Conservation (phyloP, 2,329 filamentous ascomycete genomes). For the Elsinoe arachidis region DNA sequence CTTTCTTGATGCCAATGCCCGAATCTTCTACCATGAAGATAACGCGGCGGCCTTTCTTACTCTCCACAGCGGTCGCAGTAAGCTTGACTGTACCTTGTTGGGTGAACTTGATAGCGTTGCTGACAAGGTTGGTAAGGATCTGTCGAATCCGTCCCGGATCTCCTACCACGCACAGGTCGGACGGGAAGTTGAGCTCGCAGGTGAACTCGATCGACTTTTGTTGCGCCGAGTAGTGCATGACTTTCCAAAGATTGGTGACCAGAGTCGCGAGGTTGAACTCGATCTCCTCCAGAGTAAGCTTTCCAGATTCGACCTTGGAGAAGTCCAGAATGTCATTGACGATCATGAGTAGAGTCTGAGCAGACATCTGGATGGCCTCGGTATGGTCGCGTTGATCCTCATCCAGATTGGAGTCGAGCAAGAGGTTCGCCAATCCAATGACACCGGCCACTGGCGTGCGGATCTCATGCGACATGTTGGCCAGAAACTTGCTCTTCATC, state of each 20-base stretch:
- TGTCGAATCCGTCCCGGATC: conserved; percentile 17
- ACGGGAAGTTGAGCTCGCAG: neutral
- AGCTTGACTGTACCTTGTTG: conserved; percentile 13
- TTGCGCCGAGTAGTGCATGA: conserved; percentile 10
- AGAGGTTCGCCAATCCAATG: conserved; percentile 14
- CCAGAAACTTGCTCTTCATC: conserved; percentile 15
- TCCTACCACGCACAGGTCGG: conserved; percentile 13
- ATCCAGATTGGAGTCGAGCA: conserved; percentile 13
- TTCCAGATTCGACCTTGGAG: conserved; percentile 15
- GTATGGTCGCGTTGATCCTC: conserved; percentile 12
- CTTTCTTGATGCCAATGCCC: conserved; percentile 17
- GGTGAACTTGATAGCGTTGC: conserved; percentile 19
- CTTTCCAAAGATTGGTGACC: conserved; percentile 5
- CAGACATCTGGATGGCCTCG: conserved; percentile 11
- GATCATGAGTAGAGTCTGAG: conserved; percentile 12
- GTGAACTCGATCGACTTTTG: conserved; percentile 14
- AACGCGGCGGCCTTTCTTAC: conserved; percentile 7
- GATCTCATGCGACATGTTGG: conserved; percentile 17
- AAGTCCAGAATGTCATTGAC: conserved; percentile 16
- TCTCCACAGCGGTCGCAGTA: conserved; percentile 10
- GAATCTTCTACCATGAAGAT: conserved; percentile 17
- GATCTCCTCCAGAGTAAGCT: conserved; percentile 13
- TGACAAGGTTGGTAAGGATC: conserved; percentile 17
- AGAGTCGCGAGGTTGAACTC: conserved; percentile 9
- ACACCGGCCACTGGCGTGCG: conserved; percentile 15